Conservation (phyloP, 2,329 filamentous ascomycete species). For the Cryphonectria japonica region DNA sequence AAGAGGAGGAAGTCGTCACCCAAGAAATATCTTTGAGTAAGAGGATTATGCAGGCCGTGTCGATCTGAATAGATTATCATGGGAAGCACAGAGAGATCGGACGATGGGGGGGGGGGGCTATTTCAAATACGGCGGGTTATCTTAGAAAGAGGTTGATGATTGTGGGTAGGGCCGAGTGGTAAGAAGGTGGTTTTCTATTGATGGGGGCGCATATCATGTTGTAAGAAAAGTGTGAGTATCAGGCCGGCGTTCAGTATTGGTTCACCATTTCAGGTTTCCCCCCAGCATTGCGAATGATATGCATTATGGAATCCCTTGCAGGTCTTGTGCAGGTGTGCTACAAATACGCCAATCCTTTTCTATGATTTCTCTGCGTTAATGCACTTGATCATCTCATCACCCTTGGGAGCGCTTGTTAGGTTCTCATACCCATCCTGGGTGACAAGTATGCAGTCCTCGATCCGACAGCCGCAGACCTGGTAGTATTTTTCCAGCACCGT, state of each 20-base stretch:
- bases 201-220: conserved; percentile 10
- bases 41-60: not conserved
- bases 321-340: not conserved
- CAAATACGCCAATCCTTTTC: not conserved
- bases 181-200: not conserved
- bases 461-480: conserved; percentile 83
- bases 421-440: conserved; percentile 81
- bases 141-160: not conserved
- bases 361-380: conserved; percentile 47
- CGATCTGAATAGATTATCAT: not conserved
- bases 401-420: conserved; percentile 79
- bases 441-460: conserved; percentile 89
- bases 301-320: not conserved
- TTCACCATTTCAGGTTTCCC: conserved; percentile 26
- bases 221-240: conserved; percentile 11
- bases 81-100: not conserved
- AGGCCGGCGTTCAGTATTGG: conserved; percentile 23
- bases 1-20: conserved; percentile 78
- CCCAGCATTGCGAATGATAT: conserved; percentile 26
- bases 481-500: conserved; percentile 71
- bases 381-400: conserved; percentile 68
- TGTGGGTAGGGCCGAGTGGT: not conserved
- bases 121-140: not conserved
- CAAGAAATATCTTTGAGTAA: conserved; percentile 85
- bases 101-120: not conserved